Evolutionary conservation across 257 asterid genomes (phyloP), one percentile per base, ranked within the genome.

Genomic region (Lycium barbarum): DNA sequence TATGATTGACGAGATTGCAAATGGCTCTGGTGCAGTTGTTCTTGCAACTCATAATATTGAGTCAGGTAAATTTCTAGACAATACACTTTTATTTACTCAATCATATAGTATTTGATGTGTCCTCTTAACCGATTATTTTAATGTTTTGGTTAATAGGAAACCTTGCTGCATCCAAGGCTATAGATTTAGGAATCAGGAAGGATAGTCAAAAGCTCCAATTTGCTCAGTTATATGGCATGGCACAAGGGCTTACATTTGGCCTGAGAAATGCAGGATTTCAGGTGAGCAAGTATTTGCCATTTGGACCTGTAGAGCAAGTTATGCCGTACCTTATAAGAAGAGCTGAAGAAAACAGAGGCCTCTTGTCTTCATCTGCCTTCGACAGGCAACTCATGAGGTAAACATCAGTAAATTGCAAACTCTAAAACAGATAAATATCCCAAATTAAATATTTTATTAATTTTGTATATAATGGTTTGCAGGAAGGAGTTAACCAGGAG

Each of bases 211-310:
- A 85, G 47, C 88, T 97, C 76, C 98, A 94, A 10, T 97, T 95
- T 55, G 99, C 98, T 4, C 99, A 95, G 85, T 92, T 95, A 2
- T 95, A 95, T 79, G 98, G 97, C 74, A 97, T 97, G 99, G 90
- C 98, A 0, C 98, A 97, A 3, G 86, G 91, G 0, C 89, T 97
- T 3, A 90, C 99, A 2, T 93, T 88, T 57, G 95, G 96, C 8
- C 47, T 97, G 91, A 86, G 87, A 78, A 93, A 91, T 55, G 98
- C 91, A 1, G 99, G 99, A 14, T 93, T 91, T 63, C 86, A 90
- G 6, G 98, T 96, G 0, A 94, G 97, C 86, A 96, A 96, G 59
- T 97, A 97, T 58, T 62, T 93, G 87, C 98, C 98, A 5, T 97
- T 91, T 82, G 99, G 99, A 9, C 98, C 97, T 0, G 93, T 95